Conservation (phyloP, 1,139 yeast genomes). For the Lodderomyces pseudojiufengensis region DNA sequence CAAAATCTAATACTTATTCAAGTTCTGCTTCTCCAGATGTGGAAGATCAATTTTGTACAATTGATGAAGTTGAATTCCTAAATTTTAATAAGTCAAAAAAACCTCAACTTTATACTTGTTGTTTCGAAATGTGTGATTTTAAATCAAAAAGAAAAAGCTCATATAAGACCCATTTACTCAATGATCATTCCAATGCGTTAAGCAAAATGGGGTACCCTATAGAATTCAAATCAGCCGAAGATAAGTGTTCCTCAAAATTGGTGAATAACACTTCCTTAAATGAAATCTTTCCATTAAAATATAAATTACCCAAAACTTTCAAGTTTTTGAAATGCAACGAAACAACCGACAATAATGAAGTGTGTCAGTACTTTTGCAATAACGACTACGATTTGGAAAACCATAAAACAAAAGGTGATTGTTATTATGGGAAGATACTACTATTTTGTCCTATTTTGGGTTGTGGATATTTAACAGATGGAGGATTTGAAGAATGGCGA, state of each 20-base stretch:
- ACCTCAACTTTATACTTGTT: constrained; percentile 22
- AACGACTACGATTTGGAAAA: constrained; percentile 15
- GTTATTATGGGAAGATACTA: constrained; percentile 30
- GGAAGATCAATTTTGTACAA: too few species aligned
- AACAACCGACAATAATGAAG: constrained; percentile 5
- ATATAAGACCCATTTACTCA: constrained; percentile 31
- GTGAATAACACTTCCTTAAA: constrained; percentile 14
- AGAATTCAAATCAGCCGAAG: constrained; percentile 7
- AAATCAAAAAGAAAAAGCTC: constrained; percentile 30
- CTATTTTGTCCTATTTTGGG: constrained; percentile 41
- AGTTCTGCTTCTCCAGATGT: too few species aligned
- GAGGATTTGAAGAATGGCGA: constrained; percentile 33
- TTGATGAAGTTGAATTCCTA: too few species aligned
- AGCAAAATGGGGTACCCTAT: constrained; percentile 34
- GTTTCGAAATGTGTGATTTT: constrained; percentile 27
- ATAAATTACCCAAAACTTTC: constrained; percentile 22
- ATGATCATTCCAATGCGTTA: constrained; percentile 24
- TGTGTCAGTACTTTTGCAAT: constrained; percentile 16
- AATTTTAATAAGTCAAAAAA: too few species aligned
- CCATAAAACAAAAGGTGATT: constrained; percentile 20
- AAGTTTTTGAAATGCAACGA: constrained; percentile 18
- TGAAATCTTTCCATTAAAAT: constrained; percentile 26
- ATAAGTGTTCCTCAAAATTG: constrained; percentile 6
- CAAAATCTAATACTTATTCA: too few species aligned
- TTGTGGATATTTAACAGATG: constrained; percentile 40